Conservation (phyloP, 345 rosid species). For the Eucalyptus globulus region DNA sequence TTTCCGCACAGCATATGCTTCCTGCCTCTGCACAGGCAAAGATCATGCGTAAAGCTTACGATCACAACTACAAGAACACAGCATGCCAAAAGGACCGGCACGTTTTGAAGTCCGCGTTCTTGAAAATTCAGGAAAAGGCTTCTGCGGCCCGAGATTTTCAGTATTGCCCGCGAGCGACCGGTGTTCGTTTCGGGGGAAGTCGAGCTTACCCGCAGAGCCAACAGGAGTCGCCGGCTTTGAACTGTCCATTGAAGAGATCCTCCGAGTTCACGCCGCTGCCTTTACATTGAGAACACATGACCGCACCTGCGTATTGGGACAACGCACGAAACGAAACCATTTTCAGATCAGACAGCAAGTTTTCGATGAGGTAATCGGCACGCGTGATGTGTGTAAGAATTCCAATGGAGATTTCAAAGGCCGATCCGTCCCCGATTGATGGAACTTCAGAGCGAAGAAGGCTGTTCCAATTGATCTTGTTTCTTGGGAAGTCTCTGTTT, state of each 20-base stretch:
- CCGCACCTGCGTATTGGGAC: constrained; percentile 18
- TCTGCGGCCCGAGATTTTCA: background rate
- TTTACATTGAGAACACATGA: constrained; percentile 46
- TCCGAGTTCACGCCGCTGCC: constrained; percentile 45
- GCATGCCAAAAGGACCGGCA: background rate
- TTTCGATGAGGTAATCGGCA: background rate
- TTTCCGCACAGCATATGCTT: constrained; percentile 41
- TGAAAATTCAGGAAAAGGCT: background rate
- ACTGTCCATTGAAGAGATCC: constrained; percentile 39
- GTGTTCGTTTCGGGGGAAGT: background rate
- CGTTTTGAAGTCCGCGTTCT: background rate
- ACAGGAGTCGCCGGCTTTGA: constrained; percentile 41
- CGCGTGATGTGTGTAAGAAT: background rate
- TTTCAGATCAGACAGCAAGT: background rate
- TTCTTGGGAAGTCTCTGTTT: background rate
- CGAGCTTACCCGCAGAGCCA: constrained; percentile 52
- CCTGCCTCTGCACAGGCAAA: constrained; percentile 28
- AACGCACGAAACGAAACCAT: background rate
- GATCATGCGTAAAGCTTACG: background rate
- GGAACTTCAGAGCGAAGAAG: background rate
- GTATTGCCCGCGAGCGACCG: background rate
- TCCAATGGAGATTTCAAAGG: background rate
- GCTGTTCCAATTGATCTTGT: background rate
- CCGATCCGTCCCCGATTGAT: background rate
- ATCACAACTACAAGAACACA: background rate